Percentiles rank a stretch among this genome's conserved stretches.
Evolutionary conservation across 805 yeast species (phyloP).

Genomic region (Torulaspora delbrueckii): DNA sequence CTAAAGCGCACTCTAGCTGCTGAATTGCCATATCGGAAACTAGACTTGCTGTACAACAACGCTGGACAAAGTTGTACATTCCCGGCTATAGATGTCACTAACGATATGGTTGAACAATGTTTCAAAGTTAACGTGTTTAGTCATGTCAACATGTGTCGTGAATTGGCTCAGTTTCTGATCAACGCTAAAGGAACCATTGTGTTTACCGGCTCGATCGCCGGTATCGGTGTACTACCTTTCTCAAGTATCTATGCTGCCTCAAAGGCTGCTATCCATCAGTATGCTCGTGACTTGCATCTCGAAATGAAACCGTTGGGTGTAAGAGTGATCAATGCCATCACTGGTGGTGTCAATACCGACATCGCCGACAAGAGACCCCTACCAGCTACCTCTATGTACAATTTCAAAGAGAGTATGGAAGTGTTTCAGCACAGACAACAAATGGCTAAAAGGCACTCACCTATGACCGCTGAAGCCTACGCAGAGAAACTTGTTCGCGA

Average conservation of each 20-base stretch:
- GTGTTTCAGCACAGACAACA: conserved; percentile 48
- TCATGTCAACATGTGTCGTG: conserved; percentile 59
- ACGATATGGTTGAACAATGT: conserved; percentile 47
- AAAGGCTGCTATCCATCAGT: conserved; percentile 74
- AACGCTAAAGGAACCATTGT: conserved; percentile 64
- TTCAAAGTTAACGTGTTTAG: conserved; percentile 68
- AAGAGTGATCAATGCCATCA: conserved; percentile 59
- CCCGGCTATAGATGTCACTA: conserved; percentile 63
- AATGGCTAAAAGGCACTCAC: conserved; percentile 56
- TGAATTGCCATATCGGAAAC: conserved; percentile 42
- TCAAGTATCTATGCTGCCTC: conserved; percentile 60
- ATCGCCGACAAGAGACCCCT: conserved; percentile 63
- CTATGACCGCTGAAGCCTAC: conserved; percentile 55
- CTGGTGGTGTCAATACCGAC: conserved; percentile 72
- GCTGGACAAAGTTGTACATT: conserved; percentile 74
- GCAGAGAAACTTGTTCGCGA: conserved; percentile 54
- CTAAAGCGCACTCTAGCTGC: conserved; percentile 41
- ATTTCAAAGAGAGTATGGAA: conserved; percentile 45
- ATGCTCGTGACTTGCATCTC: conserved; percentile 54
- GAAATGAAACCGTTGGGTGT: conserved; percentile 73
- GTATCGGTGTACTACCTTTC: conserved; percentile 64
- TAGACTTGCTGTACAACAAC: conserved; percentile 65
- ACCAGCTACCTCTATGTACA: conserved; percentile 51
- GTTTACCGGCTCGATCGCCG: conserved; percentile 71
- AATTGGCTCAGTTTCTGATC: conserved; percentile 50